phyloP scores from a whole-genome alignment of 805 yeast genomes.

The Nakazawaea ambrosiae region DNA sequence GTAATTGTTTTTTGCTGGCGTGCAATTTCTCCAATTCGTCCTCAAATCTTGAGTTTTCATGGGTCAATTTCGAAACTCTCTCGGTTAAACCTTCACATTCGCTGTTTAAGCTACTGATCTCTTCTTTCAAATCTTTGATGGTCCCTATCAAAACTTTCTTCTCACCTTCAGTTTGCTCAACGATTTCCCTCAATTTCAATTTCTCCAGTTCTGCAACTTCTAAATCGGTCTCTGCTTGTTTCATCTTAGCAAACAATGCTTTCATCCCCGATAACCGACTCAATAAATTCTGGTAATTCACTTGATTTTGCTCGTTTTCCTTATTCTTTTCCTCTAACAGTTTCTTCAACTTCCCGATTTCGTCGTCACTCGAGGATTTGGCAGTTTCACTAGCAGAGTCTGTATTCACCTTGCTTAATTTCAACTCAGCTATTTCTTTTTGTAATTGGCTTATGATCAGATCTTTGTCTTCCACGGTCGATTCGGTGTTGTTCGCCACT shows the following conservation, averaged over 20 bases:
- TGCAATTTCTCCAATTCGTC: constrained; percentile 35
- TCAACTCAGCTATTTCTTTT: background rate
- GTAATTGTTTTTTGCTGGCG: constrained; percentile 30
- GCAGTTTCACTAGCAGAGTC: background rate
- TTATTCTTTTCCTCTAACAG: constrained; percentile 29
- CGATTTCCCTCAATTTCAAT: constrained; percentile 20
- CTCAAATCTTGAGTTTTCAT: constrained; percentile 27
- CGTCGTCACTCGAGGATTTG: constrained; percentile 1
- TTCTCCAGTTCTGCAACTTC: constrained; percentile 41
- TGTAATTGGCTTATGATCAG: background rate
- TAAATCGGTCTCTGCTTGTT: constrained; percentile 57
- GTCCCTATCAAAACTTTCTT: constrained; percentile 9
- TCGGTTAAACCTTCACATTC: constrained; percentile 48
- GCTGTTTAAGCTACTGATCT: constrained; percentile 35
- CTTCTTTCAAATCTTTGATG: constrained; percentile 20
- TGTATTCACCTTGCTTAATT: background rate
- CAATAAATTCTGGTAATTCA: constrained; percentile 54
- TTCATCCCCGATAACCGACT: constrained; percentile 69
- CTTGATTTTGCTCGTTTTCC: constrained; percentile 52
- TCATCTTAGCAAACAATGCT: constrained; percentile 64
- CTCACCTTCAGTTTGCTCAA: constrained; percentile 13
- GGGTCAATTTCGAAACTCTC: constrained; percentile 30
- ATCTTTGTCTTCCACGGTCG: background rate
- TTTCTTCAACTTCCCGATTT: constrained; percentile 15
- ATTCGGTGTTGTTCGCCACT: too few relatives aligned